phyloP scores from a whole-genome alignment of 768 basidiomycete species.

The Chalciporus pseudorubinellus region DNA sequence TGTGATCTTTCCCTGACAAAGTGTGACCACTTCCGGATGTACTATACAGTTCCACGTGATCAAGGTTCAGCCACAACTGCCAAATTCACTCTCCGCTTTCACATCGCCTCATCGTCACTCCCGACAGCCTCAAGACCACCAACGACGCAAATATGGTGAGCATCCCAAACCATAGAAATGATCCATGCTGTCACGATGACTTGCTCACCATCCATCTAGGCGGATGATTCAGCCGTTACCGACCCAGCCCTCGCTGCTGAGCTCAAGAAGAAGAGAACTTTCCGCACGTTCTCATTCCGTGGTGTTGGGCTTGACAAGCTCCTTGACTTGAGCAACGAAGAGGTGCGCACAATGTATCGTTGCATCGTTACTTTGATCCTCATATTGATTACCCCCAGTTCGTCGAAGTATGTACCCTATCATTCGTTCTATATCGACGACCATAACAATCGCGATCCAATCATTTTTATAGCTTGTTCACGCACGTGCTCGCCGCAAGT shows the following conservation, averaged over 20 bases:
- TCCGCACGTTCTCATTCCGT: conserved; percentile 98
- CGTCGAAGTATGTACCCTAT: conserved; percentile 60
- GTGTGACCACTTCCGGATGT: conserved; percentile 20
- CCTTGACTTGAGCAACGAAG: conserved; percentile 93
- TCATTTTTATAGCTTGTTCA: conserved; percentile 77
- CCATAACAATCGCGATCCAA: not conserved
- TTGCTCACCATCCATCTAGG: conserved; percentile 40
- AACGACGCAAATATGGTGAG: conserved; percentile 36
- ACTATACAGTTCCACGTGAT: conserved; percentile 66
- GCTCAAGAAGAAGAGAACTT: conserved; percentile 97
- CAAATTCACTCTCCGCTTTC: conserved; percentile 29
- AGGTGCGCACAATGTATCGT: conserved; percentile 49
- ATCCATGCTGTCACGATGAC: not conserved
- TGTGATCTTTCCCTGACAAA: conserved; percentile 10
- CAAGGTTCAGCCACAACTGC: conserved; percentile 41
- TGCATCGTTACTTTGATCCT: not conserved
- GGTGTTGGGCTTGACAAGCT: conserved; percentile 98
- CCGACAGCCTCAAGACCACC: conserved; percentile 25
- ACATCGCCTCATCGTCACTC: conserved; percentile 16
- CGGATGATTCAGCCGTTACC: conserved; percentile 82
- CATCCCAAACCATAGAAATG: not conserved
- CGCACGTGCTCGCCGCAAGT: conserved; percentile 96
- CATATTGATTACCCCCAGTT: conserved; percentile 46
- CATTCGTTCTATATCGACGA: conserved; percentile 3
- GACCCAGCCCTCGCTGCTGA: conserved; percentile 94